These are phyloP conservation scores for Myriosclerotinia duriaeana DNA, from an alignment of 2,329 filamentous ascomycete genomes.

Conservation along the genomic window DNA sequence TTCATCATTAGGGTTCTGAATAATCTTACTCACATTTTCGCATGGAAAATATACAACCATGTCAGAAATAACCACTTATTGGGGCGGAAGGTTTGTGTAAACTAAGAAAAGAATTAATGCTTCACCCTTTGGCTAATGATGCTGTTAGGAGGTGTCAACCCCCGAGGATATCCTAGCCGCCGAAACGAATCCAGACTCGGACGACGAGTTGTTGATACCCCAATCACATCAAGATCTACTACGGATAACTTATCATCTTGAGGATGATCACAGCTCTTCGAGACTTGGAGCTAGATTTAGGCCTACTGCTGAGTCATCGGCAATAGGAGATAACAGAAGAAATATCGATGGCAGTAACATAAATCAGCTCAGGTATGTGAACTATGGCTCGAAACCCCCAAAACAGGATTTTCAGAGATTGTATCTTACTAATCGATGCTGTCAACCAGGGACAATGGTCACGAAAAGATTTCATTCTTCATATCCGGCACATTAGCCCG, in stretches of 20 bases:
- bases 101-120: background rate
- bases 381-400: background rate
- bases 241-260: background rate
- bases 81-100: background rate
- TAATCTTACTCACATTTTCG: background rate
- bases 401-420: background rate
- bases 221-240: background rate
- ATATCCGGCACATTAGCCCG: background rate
- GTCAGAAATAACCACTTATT: background rate
- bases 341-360: background rate
- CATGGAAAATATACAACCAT: background rate
- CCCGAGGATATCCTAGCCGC: too few relatives aligned
- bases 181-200: background rate
- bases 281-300: background rate
- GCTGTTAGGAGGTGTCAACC: background rate
- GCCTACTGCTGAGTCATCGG: too few relatives aligned
- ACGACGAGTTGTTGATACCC: background rate
- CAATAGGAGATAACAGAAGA: background rate
- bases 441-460: background rate
- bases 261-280: background rate
- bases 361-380: background rate
- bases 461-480: background rate
- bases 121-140: background rate
- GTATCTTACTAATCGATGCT: background rate
- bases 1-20: background rate